A percentile compares a stretch with the other conserved stretches of the same genome.
Evolutionary conservation across 2,329 filamentous ascomycete genomes (phyloP).

Genomic region (Diaporthe capsici): DNA sequence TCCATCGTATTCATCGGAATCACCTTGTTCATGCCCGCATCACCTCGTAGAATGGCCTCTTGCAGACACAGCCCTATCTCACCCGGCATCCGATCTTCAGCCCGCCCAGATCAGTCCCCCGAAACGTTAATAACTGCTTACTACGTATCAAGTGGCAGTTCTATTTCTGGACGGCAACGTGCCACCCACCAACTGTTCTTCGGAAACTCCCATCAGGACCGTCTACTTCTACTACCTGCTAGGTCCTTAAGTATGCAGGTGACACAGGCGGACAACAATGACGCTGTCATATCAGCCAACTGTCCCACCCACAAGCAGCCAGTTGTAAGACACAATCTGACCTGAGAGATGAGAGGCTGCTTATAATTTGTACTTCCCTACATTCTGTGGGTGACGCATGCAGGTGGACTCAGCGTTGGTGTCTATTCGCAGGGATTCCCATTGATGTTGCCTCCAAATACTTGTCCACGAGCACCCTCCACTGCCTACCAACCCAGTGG

Average conservation of each 20-base stretch:
- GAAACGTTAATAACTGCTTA: not conserved
- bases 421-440: not conserved
- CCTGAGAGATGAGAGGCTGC: constrained; percentile 1
- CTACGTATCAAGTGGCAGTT: not conserved
- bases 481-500: not conserved
- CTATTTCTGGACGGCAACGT: constrained; percentile 1
- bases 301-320: not conserved
- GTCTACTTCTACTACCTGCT: not conserved
- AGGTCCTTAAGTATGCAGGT: not conserved
- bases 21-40: not conserved
- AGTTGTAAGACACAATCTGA: not conserved
- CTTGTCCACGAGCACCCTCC: not conserved
- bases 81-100: constrained; percentile 14
- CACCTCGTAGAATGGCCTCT: not conserved
- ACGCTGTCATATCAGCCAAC: not conserved
- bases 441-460: not conserved
- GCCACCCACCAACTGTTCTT: constrained; percentile 17
- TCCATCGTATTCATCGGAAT: not conserved
- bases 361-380: not conserved
- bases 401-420: no score
- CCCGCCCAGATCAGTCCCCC: not conserved
- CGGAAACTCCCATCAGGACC: not conserved
- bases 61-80: not conserved
- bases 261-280: not conserved
- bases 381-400: not conserved